Evolutionary conservation across 2,329 filamentous ascomycete species (phyloP), one percentile per base, ranked within the genome.

Genomic region (Ceratocystis cacaofunesta): DNA sequence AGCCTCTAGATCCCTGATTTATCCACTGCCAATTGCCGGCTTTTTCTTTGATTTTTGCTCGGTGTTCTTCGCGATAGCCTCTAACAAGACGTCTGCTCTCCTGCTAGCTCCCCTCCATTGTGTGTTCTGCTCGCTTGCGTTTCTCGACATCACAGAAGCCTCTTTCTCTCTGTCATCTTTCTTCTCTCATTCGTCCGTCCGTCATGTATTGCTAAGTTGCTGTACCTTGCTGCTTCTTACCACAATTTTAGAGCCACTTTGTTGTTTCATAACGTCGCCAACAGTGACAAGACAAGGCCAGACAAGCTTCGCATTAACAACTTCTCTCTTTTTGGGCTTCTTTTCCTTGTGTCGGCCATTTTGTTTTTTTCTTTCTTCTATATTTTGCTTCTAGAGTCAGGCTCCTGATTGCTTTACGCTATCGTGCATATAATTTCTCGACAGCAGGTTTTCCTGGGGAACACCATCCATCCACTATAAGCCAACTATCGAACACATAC

Each of bases 211-310:
- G 61, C 17, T 25, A 15, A 62, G 44, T 28, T 50, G 28, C 5
- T 28, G 43, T 46, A 28, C 46, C 55, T 58, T 58, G 55, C 30
- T 58, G 12, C 55, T 36, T 58, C 25, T n/a, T 36, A 19, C 28
- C 32, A 58, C 19, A 19, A 58, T 58, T 58, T 57, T 58, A 36
- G 55, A 58, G 55, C 55, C 12, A 58, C 25, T 36, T 58, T 58
- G 55, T 36, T 58, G 50, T 55, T 55, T 58, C 55, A 30, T 32
- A 57, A 15, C 36, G 12, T 41, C 52, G 30, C 25, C 52, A 32
- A 41, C 36, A 0, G 36, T 5, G 36, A 41, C 36, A 12, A 41
- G 36, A 41, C 36, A 41, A 41, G 36, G 36, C 36, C 36, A 41
- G 36, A 44, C 4, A 43, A 61, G 48, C 48, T 50, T 50, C 17